Evolutionary conservation across 768 basidiomycete genomes (phyloP).

Genomic region (Albatrellus ellisii): DNA sequence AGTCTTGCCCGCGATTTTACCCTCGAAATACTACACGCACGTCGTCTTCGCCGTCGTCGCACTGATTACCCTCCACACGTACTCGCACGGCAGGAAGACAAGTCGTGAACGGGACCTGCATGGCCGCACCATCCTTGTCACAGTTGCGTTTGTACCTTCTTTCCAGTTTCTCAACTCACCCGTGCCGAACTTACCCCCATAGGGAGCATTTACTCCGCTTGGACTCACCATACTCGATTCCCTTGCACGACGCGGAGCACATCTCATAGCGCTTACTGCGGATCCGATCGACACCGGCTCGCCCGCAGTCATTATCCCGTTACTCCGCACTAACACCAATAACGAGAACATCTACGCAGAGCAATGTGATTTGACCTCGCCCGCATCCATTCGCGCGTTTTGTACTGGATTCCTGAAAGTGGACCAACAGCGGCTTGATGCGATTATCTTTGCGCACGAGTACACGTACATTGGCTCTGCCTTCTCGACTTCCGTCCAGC

Average conservation of each 20-base stretch:
- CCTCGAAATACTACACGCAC: slow-evolving; percentile 45
- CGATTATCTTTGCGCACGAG: slow-evolving; percentile 67
- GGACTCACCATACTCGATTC: slow-evolving; percentile 55
- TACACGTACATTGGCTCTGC: slow-evolving; percentile 49
- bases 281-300: slow-evolving; percentile 40
- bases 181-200: background rate
- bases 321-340: slow-evolving; percentile 52
- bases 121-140: slow-evolving; percentile 55
- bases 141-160: slow-evolving; percentile 30
- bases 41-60: slow-evolving; percentile 29
- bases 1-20: slow-evolving; percentile 30
- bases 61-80: slow-evolving; percentile 37
- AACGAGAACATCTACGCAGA: slow-evolving; percentile 77
- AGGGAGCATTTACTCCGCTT: slow-evolving; percentile 69
- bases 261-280: slow-evolving; percentile 61
- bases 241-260: slow-evolving; percentile 64
- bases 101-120: slow-evolving; percentile 66
- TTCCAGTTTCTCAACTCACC: background rate
- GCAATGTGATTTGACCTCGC: slow-evolving; percentile 56
- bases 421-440: slow-evolving; percentile 61
- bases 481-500: slow-evolving; percentile 18
- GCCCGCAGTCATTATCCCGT: slow-evolving; percentile 46
- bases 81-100: slow-evolving; percentile 59
- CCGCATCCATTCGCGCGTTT: slow-evolving; percentile 55
- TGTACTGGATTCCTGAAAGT: slow-evolving; percentile 53